Conservation (phyloP, 2,329 filamentous ascomycete genomes). For the Fusarium denticulatum region DNA sequence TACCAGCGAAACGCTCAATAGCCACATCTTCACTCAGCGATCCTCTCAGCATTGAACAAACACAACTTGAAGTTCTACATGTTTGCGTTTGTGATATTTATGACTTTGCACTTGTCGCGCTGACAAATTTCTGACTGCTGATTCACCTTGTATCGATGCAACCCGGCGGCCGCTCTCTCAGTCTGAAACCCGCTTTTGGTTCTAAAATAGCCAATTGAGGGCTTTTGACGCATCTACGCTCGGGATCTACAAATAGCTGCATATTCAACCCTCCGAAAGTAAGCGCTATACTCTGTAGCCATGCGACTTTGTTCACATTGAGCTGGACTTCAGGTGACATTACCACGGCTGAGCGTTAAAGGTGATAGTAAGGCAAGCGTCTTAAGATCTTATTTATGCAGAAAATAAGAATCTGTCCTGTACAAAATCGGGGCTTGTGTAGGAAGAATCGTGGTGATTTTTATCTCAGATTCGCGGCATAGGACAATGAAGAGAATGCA, state of each 20-base stretch:
- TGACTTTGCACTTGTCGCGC: rapidly evolving
- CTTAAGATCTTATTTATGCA: not conserved
- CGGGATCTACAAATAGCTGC: not conserved
- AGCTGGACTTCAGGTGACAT: no score
- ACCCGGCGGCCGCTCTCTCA: not conserved
- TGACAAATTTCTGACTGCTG: not conserved
- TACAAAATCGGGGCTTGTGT: not conserved
- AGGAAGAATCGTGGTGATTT: not conserved
- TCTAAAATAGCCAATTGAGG: not conserved
- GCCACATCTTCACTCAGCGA: rapidly evolving
- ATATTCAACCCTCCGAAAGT: not conserved
- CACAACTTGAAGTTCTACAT: no score
- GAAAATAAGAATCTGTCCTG: rapidly evolving
- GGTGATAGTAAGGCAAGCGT: rapidly evolving
- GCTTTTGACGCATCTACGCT: not conserved
- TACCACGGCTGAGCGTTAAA: rapidly evolving
- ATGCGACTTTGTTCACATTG: not conserved
- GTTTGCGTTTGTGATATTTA: no score
- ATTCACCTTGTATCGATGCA: not conserved
- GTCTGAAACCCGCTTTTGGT: not conserved
- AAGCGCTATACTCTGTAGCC: not conserved
- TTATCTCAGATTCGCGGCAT: not conserved
- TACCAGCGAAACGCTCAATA: rapidly evolving
- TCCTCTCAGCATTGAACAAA: rapidly evolving
- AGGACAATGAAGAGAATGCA: conserved; percentile 1